Evolutionary conservation across 2,329 filamentous ascomycete genomes (phyloP).

Genomic region (Aspergillus melleus): DNA sequence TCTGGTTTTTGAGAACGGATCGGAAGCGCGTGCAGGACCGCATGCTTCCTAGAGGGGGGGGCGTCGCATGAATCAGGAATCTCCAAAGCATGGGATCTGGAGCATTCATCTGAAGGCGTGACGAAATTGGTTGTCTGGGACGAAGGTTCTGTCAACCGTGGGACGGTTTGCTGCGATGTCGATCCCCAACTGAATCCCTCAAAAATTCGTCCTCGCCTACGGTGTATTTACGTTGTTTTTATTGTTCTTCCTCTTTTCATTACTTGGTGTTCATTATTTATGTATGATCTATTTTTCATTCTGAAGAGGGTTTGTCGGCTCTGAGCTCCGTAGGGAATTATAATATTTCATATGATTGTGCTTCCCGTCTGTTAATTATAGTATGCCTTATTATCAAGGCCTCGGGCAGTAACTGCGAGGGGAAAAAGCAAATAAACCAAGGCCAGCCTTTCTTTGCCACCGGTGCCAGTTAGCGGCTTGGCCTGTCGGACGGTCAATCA

Average conservation of each 20-base stretch:
- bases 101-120: neutral
- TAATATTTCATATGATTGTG: neutral
- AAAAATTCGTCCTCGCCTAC: neutral
- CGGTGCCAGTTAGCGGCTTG: constrained; percentile 13
- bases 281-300: no score
- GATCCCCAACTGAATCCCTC: constrained; percentile 21
- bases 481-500: constrained; percentile 1
- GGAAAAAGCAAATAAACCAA: neutral
- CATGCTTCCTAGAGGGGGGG: neutral
- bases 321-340: neutral
- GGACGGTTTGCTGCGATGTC: constrained; percentile 28
- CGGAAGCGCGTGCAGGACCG: neutral
- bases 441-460: constrained; percentile 9
- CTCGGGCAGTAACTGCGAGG: neutral
- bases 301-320: neutral
- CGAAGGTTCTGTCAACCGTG: constrained; percentile 24
- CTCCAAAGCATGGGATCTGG: neutral
- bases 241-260: neutral
- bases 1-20: neutral
- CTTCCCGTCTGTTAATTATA: neutral
- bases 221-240: constrained; percentile 18
- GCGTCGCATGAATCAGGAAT: neutral
- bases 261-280: no score
- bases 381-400: neutral
- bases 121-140: neutral